phyloP scores from a whole-genome alignment of 305 asterid genomes.

The Fraxinus xanthoxyloides region DNA sequence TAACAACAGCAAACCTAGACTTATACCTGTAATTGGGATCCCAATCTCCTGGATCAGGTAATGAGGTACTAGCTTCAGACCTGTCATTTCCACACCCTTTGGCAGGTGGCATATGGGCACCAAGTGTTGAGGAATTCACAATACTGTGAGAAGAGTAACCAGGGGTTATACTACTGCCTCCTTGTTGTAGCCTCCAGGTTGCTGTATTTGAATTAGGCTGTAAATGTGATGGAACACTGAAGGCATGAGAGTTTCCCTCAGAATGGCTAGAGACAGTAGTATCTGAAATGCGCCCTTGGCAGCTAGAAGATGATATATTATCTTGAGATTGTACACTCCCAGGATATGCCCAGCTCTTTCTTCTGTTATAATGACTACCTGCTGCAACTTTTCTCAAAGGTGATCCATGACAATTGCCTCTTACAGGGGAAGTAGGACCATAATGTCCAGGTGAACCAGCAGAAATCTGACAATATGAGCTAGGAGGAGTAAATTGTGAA shows the following conservation, averaged over 20 bases:
- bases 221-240: slow-evolving; percentile 59
- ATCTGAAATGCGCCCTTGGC: slow-evolving; percentile 68
- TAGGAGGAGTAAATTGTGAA: slow-evolving; percentile 94
- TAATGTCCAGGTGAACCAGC: slow-evolving; percentile 92
- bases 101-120: slow-evolving; percentile 42
- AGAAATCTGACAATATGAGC: slow-evolving; percentile 64
- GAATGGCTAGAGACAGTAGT: slow-evolving; percentile 42
- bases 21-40: slow-evolving; percentile 97
- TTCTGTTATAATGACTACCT: slow-evolving; percentile 73
- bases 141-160: slow-evolving; percentile 52
- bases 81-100: slow-evolving; percentile 55
- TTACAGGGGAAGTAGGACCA: slow-evolving; percentile 93
- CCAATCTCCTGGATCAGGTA: slow-evolving; percentile 99
- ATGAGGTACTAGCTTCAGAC: slow-evolving; percentile 62
- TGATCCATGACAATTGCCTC: slow-evolving; percentile 87
- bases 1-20: slow-evolving; percentile 16
- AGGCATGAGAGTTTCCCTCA: slow-evolving; percentile 56
- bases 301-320: slow-evolving; percentile 47
- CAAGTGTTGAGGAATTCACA: slow-evolving; percentile 31
- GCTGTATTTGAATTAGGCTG: slow-evolving; percentile 48
- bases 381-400: slow-evolving; percentile 85
- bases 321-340: slow-evolving; percentile 73
- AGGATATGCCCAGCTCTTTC: slow-evolving; percentile 68
- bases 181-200: slow-evolving; percentile 69
- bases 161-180: slow-evolving; percentile 50